Conservation (phyloP, 2,329 filamentous ascomycete genomes). For the Fusarium ambrosium region DNA sequence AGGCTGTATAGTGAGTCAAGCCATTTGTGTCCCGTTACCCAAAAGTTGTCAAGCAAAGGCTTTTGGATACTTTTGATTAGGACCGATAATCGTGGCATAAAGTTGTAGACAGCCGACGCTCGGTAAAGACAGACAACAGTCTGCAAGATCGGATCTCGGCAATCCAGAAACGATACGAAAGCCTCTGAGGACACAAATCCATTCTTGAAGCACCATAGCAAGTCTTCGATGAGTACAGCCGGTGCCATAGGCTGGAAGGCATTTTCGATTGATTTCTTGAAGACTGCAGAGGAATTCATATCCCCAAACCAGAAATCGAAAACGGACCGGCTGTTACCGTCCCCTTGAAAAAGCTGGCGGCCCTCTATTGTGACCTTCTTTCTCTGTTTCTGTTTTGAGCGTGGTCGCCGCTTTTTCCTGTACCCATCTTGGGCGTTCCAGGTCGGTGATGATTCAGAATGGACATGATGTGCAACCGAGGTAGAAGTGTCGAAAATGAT, state of each 20-base stretch:
- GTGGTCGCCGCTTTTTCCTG: background rate
- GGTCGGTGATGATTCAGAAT: background rate
- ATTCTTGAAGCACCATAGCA: background rate
- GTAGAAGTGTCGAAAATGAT: background rate
- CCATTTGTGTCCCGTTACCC: rapidly evolving
- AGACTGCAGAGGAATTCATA: background rate
- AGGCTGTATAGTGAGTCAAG: background rate
- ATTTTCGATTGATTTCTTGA: background rate
- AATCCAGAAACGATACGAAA: background rate
- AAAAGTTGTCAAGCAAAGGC: background rate
- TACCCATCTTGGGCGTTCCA: background rate
- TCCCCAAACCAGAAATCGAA: background rate
- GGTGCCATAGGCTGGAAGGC: background rate
- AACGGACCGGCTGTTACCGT: background rate
- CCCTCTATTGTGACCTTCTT: background rate
- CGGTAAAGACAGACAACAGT: background rate
- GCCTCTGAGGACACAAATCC: background rate
- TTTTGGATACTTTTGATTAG: background rate
- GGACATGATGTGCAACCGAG: background rate
- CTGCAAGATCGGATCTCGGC: background rate
- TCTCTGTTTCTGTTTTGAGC: background rate
- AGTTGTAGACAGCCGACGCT: background rate
- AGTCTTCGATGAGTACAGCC: background rate
- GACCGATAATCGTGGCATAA: background rate
- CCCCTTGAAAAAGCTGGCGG: background rate